Percentiles rank a stretch among this genome's conserved stretches.
These are phyloP conservation scores for Hyaloperonospora brassicae DNA, from an alignment of 352 stramenopile genomes.

Conservation along the genomic window DNA sequence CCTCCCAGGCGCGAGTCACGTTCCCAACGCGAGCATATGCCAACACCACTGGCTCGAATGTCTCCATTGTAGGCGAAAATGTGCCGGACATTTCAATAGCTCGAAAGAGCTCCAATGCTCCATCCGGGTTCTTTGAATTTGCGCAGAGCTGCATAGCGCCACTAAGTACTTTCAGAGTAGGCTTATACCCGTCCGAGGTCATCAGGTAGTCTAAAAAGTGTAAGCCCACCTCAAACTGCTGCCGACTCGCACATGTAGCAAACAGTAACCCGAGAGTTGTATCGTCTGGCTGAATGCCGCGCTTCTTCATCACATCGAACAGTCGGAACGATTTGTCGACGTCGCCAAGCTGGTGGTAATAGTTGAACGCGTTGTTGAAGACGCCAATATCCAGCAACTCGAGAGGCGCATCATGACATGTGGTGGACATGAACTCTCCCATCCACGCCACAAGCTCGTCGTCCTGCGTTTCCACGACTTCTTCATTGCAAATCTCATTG, in stretches of 20 bases:
- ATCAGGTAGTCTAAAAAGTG: conserved; percentile 61
- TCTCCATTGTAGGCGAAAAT: conserved; percentile 29
- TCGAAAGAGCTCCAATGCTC: conserved; percentile 44
- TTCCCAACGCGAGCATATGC: conserved; percentile 48
- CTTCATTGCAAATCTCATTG: conserved; percentile 6
- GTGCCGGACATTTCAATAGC: conserved; percentile 36
- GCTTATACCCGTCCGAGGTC: conserved; percentile 28
- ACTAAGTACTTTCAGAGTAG: conserved; percentile 41
- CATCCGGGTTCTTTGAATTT: conserved; percentile 34
- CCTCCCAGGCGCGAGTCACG: conserved; percentile 29
- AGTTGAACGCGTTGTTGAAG: conserved; percentile 63
- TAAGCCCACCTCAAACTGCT: conserved; percentile 44
- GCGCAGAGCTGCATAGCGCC: conserved; percentile 45
- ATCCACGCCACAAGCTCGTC: conserved; percentile 23
- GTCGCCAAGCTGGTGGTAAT: conserved; percentile 44
- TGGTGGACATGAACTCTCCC: conserved; percentile 32
- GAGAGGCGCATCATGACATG: conserved; percentile 35
- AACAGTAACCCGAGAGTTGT: conserved; percentile 57
- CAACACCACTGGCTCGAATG: conserved; percentile 43
- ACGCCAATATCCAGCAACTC: conserved; percentile 37
- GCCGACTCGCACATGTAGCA: conserved; percentile 32
- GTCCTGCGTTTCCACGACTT: conserved; percentile 17
- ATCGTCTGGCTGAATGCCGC: conserved; percentile 34
- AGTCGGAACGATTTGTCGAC: conserved; percentile 39
- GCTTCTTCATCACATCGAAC: conserved; percentile 53